phyloP scores from a whole-genome alignment of 805 yeast species.

The Komagataella phaffii region DNA sequence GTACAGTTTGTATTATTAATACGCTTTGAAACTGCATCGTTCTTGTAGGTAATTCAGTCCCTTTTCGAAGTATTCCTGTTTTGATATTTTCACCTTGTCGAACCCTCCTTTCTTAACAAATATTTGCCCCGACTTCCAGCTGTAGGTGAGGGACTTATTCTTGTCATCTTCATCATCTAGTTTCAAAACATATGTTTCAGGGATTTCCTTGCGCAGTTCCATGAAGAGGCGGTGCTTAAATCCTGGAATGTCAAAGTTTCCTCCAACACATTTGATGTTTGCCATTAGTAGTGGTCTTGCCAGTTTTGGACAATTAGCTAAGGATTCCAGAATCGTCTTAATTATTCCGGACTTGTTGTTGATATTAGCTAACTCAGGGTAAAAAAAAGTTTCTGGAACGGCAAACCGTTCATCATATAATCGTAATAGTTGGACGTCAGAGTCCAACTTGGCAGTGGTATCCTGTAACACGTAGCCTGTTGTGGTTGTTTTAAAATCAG shows the following conservation, averaged over 20 bases:
- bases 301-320: slow-evolving; percentile 60
- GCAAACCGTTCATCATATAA: slow-evolving; percentile 79
- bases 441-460: slow-evolving; percentile 6
- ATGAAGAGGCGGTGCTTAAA: slow-evolving; percentile 44
- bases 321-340: slow-evolving; percentile 53
- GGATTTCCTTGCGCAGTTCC: slow-evolving; percentile 56
- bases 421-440: slow-evolving; percentile 45
- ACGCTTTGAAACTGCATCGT: not conserved
- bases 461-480: slow-evolving; percentile 48
- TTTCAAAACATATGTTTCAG: slow-evolving; percentile 56
- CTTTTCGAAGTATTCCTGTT: slow-evolving; percentile 75
- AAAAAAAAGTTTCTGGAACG: slow-evolving; percentile 76
- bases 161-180: slow-evolving; percentile 20
- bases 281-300: slow-evolving; percentile 64
- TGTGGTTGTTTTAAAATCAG: slow-evolving; percentile 73
- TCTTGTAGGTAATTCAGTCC: slow-evolving; percentile 39
- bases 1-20: not conserved
- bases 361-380: slow-evolving; percentile 71
- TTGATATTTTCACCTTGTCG: slow-evolving; percentile 45
- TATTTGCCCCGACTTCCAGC: slow-evolving; percentile 44
- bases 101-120: slow-evolving; percentile 33
- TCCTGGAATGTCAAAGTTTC: slow-evolving; percentile 60
- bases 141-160: slow-evolving; percentile 17
- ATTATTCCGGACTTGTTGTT: slow-evolving; percentile 67
- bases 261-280: slow-evolving; percentile 75